Conservation (phyloP, 176 grass and related monocot species). For the Phragmites australis region DNA sequence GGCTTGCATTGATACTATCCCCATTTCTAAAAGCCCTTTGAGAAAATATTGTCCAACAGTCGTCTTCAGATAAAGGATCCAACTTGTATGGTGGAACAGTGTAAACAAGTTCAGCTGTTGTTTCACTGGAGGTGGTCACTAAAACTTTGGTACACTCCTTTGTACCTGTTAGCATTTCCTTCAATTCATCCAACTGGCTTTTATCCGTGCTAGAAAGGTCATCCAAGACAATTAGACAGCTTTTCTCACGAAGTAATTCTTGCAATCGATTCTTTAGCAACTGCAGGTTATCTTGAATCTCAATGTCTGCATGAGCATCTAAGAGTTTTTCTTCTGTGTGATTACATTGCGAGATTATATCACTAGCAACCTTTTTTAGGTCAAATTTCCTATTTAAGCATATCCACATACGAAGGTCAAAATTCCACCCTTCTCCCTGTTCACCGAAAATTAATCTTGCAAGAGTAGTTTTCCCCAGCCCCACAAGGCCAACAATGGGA, state of each 20-base stretch:
- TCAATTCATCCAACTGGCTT: constrained; percentile 25
- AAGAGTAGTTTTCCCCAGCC: constrained; percentile 51
- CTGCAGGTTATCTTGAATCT: constrained; percentile 18
- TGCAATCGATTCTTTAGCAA: constrained; percentile 23
- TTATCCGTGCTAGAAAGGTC: constrained; percentile 22
- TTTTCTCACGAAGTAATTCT: neutral
- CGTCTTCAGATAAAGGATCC: constrained; percentile 22
- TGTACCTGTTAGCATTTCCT: constrained; percentile 11
- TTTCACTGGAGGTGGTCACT: constrained; percentile 45
- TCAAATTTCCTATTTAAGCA: constrained; percentile 22
- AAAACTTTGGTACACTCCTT: constrained; percentile 10
- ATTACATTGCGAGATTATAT: constrained; percentile 27
- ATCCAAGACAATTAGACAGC: constrained; percentile 33
- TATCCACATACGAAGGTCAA: constrained; percentile 45
- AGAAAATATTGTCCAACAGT: constrained; percentile 44
- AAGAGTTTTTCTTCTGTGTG: neutral
- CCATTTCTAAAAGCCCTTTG: constrained; percentile 33
- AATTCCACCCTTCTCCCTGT: constrained; percentile 16
- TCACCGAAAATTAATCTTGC: constrained; percentile 48
- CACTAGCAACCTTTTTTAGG: constrained; percentile 22
- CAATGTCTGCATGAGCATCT: neutral
- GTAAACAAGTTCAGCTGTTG: constrained; percentile 32
- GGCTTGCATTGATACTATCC: neutral
- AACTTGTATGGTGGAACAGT: constrained; percentile 23
- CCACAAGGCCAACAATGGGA: constrained; percentile 47